phyloP scores from a whole-genome alignment of 257 asterid species.

The Ajuga chamaepitys region DNA sequence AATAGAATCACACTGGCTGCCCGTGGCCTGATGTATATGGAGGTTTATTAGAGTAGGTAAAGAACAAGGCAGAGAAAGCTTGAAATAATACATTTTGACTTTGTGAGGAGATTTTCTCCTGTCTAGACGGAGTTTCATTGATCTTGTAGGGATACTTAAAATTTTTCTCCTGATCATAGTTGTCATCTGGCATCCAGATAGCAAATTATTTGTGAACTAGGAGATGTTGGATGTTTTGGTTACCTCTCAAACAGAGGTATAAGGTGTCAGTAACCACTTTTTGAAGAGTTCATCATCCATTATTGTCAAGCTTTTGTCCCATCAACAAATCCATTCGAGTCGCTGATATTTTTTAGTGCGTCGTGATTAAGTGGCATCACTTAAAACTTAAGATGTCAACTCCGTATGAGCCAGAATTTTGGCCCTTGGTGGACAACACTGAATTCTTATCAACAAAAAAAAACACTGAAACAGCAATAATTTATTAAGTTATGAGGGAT shows the following conservation, averaged over 20 bases:
- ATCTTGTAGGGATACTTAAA: background rate
- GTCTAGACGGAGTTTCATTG: background rate
- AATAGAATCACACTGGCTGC: slow-evolving; percentile 55
- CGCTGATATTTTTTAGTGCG: background rate
- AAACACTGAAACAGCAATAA: no score
- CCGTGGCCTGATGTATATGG: slow-evolving; percentile 66
- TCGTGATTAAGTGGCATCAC: background rate
- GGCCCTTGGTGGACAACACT: no score
- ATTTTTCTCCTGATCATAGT: background rate
- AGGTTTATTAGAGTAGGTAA: slow-evolving; percentile 50
- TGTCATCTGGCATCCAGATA: background rate
- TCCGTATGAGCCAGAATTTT: no score
- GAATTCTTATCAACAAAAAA: no score
- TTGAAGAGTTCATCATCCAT: background rate
- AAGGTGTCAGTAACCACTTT: background rate
- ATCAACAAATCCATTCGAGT: background rate
- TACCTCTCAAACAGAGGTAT: background rate
- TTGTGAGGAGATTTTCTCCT: background rate
- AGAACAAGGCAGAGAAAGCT: slow-evolving; percentile 57
- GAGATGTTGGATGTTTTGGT: background rate
- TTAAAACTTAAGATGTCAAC: no score
- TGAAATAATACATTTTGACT: background rate
- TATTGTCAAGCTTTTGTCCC: background rate
- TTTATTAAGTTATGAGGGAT: no score
- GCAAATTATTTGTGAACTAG: background rate